Evolutionary conservation across 2,329 filamentous ascomycete species (phyloP).

Genomic region (Zalaria obscura): DNA sequence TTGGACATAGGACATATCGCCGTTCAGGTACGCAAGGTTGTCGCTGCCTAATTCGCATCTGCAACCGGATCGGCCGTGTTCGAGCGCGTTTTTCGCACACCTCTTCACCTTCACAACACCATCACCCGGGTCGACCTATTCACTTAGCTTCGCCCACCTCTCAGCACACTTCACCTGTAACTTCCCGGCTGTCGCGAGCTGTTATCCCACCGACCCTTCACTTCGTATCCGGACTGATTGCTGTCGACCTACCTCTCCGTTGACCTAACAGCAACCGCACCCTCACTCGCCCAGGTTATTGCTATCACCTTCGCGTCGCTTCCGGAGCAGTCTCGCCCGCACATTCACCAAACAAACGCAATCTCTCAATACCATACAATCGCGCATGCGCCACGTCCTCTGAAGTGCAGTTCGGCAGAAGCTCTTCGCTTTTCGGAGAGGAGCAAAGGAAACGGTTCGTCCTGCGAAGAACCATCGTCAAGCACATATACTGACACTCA

Average conservation of each 20-base stretch:
- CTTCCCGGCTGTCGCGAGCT: neutral
- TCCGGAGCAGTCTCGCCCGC: neutral
- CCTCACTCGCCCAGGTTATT: too few relatives aligned
- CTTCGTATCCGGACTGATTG: too few relatives aligned
- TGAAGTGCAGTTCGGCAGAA: neutral
- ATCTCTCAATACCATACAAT: too few relatives aligned
- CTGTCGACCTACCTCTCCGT: too few relatives aligned
- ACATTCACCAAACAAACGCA: neutral
- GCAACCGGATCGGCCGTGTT: too few relatives aligned
- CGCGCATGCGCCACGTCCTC: too few relatives aligned
- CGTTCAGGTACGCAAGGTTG: too few relatives aligned
- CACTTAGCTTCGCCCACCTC: constrained; percentile 15
- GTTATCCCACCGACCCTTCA: too few relatives aligned
- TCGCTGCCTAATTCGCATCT: too few relatives aligned
- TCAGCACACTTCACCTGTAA: constrained; percentile 2
- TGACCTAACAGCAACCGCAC: too few relatives aligned
- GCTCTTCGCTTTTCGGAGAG: constrained; percentile 7
- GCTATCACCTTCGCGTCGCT: constrained; percentile 1
- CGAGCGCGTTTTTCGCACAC: neutral
- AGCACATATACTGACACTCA: too few relatives aligned
- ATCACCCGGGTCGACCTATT: constrained; percentile 16
- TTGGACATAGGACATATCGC: too few relatives aligned
- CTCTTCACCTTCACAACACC: neutral
- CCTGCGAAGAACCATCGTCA: neutral
- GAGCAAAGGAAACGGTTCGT: constrained; percentile 8